A percentile compares a stretch with the other conserved stretches of the same genome.
phyloP scores from a whole-genome alignment of 768 basidiomycete genomes.

The Termitomyces sp. region DNA sequence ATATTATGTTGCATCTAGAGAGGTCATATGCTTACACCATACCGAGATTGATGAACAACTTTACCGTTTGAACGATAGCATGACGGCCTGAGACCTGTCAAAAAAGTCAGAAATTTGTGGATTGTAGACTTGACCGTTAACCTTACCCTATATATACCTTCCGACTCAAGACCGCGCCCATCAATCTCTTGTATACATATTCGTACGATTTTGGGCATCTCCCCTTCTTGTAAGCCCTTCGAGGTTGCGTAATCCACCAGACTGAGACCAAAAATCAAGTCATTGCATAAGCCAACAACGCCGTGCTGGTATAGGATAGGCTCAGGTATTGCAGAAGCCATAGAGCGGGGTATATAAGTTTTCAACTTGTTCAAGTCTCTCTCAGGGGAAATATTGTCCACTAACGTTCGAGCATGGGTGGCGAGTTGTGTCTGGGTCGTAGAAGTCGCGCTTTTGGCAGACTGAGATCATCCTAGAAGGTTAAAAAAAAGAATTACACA shows the following conservation, averaged over 20 bases:
- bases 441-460: constrained; percentile 58
- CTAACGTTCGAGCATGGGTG: constrained; percentile 51
- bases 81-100: constrained; percentile 79
- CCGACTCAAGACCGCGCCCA: constrained; percentile 65
- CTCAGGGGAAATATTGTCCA: constrained; percentile 65
- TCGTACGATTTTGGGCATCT: constrained; percentile 73
- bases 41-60: constrained; percentile 13
- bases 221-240: constrained; percentile 63
- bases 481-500: constrained; percentile 24
- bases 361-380: constrained; percentile 59
- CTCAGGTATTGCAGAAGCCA: constrained; percentile 62
- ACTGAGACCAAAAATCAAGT: constrained; percentile 86
- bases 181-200: constrained; percentile 85
- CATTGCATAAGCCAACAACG: constrained; percentile 78
- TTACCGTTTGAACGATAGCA: constrained; percentile 76
- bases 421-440: constrained; percentile 73
- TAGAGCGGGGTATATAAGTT: constrained; percentile 50
- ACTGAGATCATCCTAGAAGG: background rate
- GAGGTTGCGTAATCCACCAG: constrained; percentile 86
- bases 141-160: constrained; percentile 76
- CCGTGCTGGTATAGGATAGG: constrained; percentile 73
- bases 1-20: constrained; percentile 77
- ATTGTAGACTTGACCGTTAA: background rate
- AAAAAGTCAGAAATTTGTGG: background rate
- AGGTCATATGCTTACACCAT: background rate